Conservation (phyloP, 345 rosid species). For the Eutrema yunnanense region DNA sequence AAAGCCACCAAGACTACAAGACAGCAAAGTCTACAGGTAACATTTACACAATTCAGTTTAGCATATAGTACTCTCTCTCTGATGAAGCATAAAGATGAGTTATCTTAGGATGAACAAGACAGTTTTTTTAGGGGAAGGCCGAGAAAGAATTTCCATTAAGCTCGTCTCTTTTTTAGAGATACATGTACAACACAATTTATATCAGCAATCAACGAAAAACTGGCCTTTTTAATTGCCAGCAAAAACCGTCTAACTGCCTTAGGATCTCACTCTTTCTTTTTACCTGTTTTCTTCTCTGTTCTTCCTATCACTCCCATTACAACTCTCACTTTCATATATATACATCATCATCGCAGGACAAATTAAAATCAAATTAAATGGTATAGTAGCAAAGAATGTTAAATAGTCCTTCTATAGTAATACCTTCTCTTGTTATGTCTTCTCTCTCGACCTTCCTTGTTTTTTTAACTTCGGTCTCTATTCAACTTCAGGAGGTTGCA, state of each 20-base stretch:
- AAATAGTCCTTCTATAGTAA: neutral
- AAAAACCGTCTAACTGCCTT: constrained; percentile 28
- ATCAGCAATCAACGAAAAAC: constrained; percentile 26
- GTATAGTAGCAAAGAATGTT: constrained; percentile 20
- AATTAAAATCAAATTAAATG: neutral
- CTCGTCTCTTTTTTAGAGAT: constrained; percentile 3
- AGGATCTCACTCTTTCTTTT: neutral
- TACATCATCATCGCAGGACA: constrained; percentile 3
- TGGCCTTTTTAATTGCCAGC: constrained; percentile 18
- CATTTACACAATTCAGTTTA: neutral
- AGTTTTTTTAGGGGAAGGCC: constrained; percentile 24
- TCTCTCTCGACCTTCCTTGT: constrained; percentile 28
- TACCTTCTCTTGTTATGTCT: constrained; percentile 24
- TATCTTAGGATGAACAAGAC: neutral
- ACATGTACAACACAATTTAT: neutral
- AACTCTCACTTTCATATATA: constrained; percentile 23
- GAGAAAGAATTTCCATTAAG: constrained; percentile 28
- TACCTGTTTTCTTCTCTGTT: neutral
- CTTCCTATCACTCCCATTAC: constrained; percentile 30
- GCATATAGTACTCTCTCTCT: neutral
- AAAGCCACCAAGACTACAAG: neutral
- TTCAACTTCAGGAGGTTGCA: constrained; percentile 60
- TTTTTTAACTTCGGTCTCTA: constrained; percentile 22
- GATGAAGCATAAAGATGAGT: neutral
- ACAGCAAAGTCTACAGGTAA: neutral